Conservation (phyloP, 202 grass and related monocot genomes). For the Saccharum hybrid region DNA sequence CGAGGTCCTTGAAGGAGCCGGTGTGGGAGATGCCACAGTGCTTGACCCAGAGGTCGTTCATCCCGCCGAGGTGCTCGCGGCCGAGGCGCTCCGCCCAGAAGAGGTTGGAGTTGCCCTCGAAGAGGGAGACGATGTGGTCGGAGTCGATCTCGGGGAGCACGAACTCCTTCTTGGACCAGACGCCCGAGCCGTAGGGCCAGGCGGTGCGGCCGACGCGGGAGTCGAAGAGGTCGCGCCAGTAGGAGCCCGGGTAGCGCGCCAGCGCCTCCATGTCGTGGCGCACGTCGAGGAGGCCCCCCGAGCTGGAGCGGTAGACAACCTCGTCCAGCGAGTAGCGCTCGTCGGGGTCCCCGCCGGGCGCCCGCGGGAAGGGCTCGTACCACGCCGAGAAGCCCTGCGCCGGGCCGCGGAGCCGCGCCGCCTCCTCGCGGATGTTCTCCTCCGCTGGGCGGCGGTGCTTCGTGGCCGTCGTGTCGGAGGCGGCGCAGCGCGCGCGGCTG, state of each 20-base stretch:
- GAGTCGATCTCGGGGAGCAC: slow-evolving; percentile 86
- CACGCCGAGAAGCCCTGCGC: slow-evolving; percentile 61
- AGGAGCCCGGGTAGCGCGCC: slow-evolving; percentile 67
- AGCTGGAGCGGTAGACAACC: slow-evolving; percentile 85
- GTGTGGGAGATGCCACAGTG: slow-evolving; percentile 97
- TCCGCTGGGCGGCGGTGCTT: slow-evolving; percentile 72
- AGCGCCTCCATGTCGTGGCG: slow-evolving; percentile 82
- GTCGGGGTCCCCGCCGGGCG: slow-evolving; percentile 49
- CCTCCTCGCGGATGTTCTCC: slow-evolving; percentile 88
- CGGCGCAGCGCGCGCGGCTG: slow-evolving; percentile 43
- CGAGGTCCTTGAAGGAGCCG: slow-evolving; percentile 96
- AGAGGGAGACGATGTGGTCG: slow-evolving; percentile 94
- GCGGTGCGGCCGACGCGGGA: slow-evolving; percentile 79
- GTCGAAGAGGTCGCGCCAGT: slow-evolving; percentile 94
- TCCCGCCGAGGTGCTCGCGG: slow-evolving; percentile 84
- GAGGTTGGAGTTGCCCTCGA: slow-evolving; percentile 96
- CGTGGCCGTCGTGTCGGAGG: slow-evolving; percentile 49
- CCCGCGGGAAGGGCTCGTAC: slow-evolving; percentile 61
- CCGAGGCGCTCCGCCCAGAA: slow-evolving; percentile 95
- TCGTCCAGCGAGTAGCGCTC: slow-evolving; percentile 93
- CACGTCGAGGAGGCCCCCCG: slow-evolving; percentile 89
- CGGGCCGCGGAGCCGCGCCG: slow-evolving; percentile 57
- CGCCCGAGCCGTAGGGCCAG: slow-evolving; percentile 93
- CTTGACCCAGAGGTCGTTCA: slow-evolving; percentile 97
- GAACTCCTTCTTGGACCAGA: slow-evolving; percentile 98